Base-by-base conservation (phyloP, 208 protist species). In the Leishmania guyanensis region DNA sequence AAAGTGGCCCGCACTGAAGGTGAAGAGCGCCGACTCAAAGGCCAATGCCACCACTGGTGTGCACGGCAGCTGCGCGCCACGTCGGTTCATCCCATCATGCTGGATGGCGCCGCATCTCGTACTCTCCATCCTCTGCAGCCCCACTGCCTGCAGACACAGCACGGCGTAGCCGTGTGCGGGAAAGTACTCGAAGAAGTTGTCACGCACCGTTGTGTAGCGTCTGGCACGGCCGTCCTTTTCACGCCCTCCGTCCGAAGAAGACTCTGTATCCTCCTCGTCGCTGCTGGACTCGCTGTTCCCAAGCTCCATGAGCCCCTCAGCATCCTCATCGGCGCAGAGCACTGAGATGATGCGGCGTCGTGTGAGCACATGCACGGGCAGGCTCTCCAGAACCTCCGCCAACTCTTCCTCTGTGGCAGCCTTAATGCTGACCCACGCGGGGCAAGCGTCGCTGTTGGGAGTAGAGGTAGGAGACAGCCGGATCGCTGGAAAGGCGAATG, bases 141-240 rank as follows among this genome's bases (percentile, higher is more conserved):
- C 54, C 74, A 79, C 71, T 22, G 85, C 87, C 62, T 81, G 87
- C 58, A 91, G 68, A n/a, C 80, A 81, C 29, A 92, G 60, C 33
- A 87, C 79, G 14, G 81, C 80, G 83, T 92, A 94, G 50, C 88
- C 85, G 69, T 92, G 84, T 0, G 88, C 69, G 0, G 88, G 90
- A 74, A 89, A 94, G 87, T 90, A 94, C 78, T 92, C 89, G 36
- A 92, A 53, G 29, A 80, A 75, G 74, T 92, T 88, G 56, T 85
- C 77, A 20, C 75, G 75, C 54, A 50, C 56, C 9, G 53, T 5
- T 20, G 17, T n/a, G 58, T 68, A 22, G 48, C n/a, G 46, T 54
- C n/a, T 60, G 20, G 17, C 3, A 3, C 39, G 22, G 4, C 51
- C 51, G 12, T 46, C 74, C 16, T 62, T 56, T 5, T 70, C 68